Conservation (phyloP, 73 alveolate species). For the Uronychia binucleata region DNA sequence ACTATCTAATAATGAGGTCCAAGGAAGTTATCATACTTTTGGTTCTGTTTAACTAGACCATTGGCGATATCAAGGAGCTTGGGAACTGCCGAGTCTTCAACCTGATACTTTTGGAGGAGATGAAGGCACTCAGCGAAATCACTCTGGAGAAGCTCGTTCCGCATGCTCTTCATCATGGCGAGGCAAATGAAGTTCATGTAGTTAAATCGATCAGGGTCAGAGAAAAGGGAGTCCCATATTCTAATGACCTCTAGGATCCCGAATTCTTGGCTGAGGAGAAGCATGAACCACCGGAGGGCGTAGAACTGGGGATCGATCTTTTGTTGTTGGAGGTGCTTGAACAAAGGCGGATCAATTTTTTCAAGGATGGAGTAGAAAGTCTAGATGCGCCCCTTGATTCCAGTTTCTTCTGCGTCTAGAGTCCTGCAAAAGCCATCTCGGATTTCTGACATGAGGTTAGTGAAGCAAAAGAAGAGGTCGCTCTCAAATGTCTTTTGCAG, state of each 20-base stretch:
- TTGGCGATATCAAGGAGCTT: conserved; percentile 19
- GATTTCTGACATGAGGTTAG: conserved; percentile 90
- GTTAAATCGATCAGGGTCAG: conserved; percentile 62
- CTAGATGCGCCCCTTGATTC: conserved; percentile 79
- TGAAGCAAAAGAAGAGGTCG: conserved; percentile 90
- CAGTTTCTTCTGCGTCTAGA: conserved; percentile 80
- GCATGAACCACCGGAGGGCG: conserved; percentile 85
- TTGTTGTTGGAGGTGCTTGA: conserved; percentile 54
- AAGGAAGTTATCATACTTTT: conserved; percentile 8
- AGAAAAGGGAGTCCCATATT: conserved; percentile 80
- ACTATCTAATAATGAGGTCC: conserved; percentile 18
- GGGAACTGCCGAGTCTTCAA: conserved; percentile 12
- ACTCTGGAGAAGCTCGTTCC: conserved; percentile 44
- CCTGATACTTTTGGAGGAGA: conserved; percentile 37
- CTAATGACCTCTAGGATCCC: conserved; percentile 77
- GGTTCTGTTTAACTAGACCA: conserved; percentile 9
- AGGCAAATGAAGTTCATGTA: conserved; percentile 61
- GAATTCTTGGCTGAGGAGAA: conserved; percentile 82
- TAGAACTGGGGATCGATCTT: conserved; percentile 72
- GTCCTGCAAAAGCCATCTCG: conserved; percentile 84
- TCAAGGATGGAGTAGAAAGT: conserved; percentile 60
- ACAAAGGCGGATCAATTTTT: conserved; percentile 69
- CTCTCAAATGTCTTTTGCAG: conserved; percentile 66
- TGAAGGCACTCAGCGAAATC: conserved; percentile 70
- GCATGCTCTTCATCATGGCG: conserved; percentile 43